A percentile compares a stretch with the other conserved stretches of the same genome.
These are phyloP conservation scores for Pittosporum tobira DNA, from an alignment of 129 eudicot genomes.

Conservation along the genomic window DNA sequence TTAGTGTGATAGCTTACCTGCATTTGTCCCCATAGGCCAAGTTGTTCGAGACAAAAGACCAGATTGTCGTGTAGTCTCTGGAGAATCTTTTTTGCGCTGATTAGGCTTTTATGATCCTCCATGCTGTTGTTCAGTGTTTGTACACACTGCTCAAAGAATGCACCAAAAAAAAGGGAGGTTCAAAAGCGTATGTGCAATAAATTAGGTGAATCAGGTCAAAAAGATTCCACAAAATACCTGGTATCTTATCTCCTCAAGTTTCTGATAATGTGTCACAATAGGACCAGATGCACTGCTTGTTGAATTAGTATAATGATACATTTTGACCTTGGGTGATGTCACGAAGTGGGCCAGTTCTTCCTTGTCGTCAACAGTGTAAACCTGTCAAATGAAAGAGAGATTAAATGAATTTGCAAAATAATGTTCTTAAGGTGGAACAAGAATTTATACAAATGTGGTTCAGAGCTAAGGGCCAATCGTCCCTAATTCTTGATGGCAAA, in stretches of 20 bases:
- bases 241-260: conserved; percentile 54
- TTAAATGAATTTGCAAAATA: neutral
- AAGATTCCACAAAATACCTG: conserved; percentile 52
- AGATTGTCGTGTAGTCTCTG: conserved; percentile 55
- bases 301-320: conserved; percentile 43
- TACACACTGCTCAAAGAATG: conserved; percentile 38
- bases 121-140: conserved; percentile 21
- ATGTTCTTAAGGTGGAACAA: neutral
- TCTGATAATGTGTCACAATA: conserved; percentile 16
- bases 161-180: conserved; percentile 17
- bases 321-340: conserved; percentile 51
- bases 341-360: conserved; percentile 65
- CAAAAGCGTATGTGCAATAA: conserved; percentile 2
- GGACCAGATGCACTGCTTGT: conserved; percentile 17
- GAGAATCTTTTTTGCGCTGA: conserved; percentile 52
- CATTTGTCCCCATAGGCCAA: conserved; percentile 87
- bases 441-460: neutral
- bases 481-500: neutral
- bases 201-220: neutral
- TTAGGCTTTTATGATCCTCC: conserved; percentile 26
- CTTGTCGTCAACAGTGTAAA: conserved; percentile 62
- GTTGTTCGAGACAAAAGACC: conserved; percentile 59
- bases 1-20: no score
- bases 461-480: neutral
- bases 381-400: conserved; percentile 31